A percentile compares a stretch with the other conserved stretches of the same genome.
These are phyloP conservation scores for Solanum arcanum DNA, from an alignment of 257 asterid genomes.

Conservation along the genomic window DNA sequence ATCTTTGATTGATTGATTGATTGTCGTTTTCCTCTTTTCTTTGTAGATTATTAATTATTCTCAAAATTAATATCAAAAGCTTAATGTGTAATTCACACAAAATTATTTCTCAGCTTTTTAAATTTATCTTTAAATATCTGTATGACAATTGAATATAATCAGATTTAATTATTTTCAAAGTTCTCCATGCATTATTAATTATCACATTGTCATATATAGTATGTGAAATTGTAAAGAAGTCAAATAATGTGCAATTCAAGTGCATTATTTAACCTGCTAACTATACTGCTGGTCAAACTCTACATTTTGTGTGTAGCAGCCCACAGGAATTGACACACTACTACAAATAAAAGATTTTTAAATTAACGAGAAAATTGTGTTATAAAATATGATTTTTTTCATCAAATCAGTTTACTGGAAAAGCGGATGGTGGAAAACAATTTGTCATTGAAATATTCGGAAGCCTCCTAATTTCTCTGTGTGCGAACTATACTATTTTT, in stretches of 20 bases:
- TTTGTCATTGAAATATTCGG: no score
- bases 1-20: neutral
- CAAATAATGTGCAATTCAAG: neutral
- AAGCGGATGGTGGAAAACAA: rapidly evolving
- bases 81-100: neutral
- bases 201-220: neutral
- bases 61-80: neutral
- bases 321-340: no score
- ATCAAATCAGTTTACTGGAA: no score
- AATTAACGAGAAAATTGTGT: no score
- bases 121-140: no score
- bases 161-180: neutral
- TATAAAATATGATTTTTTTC: no score
- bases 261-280: neutral
- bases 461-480: neutral
- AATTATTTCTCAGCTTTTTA: neutral
- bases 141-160: no score
- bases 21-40: neutral
- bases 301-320: no score
- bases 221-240: neutral
- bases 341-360: no score
- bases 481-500: no score
- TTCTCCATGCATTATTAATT: neutral
- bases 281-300: no score
- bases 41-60: neutral